Conservation (phyloP, 2,329 filamentous ascomycete species). For the Coniochaeta sp. region DNA sequence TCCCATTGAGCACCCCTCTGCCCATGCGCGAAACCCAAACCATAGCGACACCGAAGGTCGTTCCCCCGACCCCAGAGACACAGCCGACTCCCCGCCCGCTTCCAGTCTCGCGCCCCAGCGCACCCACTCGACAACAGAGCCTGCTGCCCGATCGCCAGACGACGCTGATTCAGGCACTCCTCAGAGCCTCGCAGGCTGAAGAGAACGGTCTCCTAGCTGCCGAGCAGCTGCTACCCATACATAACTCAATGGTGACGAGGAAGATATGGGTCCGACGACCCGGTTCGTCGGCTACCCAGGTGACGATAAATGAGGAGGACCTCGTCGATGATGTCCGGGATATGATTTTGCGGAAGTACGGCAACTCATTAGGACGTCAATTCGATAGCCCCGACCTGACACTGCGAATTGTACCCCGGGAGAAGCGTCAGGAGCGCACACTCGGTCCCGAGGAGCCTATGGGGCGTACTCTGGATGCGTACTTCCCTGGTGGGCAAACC, state of each 20-base stretch:
- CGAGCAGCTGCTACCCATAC: slow-evolving; percentile 25
- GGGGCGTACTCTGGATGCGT: slow-evolving; percentile 67
- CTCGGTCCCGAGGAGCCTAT: slow-evolving; percentile 85
- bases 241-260: slow-evolving; percentile 53
- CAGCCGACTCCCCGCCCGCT: slow-evolving; percentile 17
- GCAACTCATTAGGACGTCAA: slow-evolving; percentile 79
- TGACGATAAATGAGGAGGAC: slow-evolving; percentile 80
- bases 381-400: slow-evolving; percentile 89
- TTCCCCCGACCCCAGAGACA: slow-evolving; percentile 6
- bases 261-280: slow-evolving; percentile 96
- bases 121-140: slow-evolving; percentile 33
- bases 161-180: slow-evolving; percentile 43
- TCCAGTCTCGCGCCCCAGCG: slow-evolving; percentile 13
- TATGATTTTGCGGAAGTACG: slow-evolving; percentile 86
- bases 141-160: slow-evolving; percentile 37
- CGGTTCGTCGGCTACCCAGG: slow-evolving; percentile 76
- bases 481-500: slow-evolving; percentile 79
- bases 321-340: slow-evolving; percentile 93
- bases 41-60: not conserved
- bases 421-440: slow-evolving; percentile 57
- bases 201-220: slow-evolving; percentile 27
- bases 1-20: not conserved
- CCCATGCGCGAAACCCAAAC: not conserved
- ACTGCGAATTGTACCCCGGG: slow-evolving; percentile 69
- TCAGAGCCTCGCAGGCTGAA: slow-evolving; percentile 35